Evolutionary conservation across 1,139 yeast genomes (phyloP), one percentile per base, ranked within the genome.

Genomic region (Zygoascus sp.): DNA sequence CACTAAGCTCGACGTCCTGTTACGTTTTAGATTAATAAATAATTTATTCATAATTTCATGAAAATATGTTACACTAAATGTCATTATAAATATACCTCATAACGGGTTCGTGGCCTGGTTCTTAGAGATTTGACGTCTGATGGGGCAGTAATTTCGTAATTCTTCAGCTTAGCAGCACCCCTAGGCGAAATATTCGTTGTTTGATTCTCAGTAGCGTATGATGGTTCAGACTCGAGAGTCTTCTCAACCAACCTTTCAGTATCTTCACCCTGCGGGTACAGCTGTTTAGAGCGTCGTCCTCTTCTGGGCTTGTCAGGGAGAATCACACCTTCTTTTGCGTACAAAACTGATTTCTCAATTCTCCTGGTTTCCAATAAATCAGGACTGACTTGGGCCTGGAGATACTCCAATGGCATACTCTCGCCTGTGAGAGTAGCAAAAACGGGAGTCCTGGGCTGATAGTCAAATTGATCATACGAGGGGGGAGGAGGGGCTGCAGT

Each of bases 321-420:
- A 11, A 16, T 11, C 13, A n/a, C 13, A 9, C 36, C 36, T 19
- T 30, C 28, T 17, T 17, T 21, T n/a, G 2, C 19, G 13, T 40
- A 28, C 8, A n/a, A 8, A 8, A 40, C 36, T 3, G 13, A 3
- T 17, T 32, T 17, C 20, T 42, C 44, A 21, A 42, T 42, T 19
- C 22, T 22, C 25, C 25, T 34, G 15, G 25, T 32, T 32, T 47
- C 48, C n/a, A 50, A 48, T 37, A 25, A 41, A 40, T 45, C 53
- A 22, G 32, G 45, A 9, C 52, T 53, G 2, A 60, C 49, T 42
- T 62, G 65, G 3, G 64, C 63, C 20, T 43, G 42, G 15, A 59
- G 45, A 44, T 50, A 62, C 20, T 53, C 58, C 16, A 40, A 7
- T 41, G 40, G 7, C 46, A 32, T 27, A 43, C 35, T 17, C 50